These are phyloP conservation scores for Colletotrichum euphorbiae DNA, from an alignment of 2,329 filamentous ascomycete genomes.

Conservation along the genomic window DNA sequence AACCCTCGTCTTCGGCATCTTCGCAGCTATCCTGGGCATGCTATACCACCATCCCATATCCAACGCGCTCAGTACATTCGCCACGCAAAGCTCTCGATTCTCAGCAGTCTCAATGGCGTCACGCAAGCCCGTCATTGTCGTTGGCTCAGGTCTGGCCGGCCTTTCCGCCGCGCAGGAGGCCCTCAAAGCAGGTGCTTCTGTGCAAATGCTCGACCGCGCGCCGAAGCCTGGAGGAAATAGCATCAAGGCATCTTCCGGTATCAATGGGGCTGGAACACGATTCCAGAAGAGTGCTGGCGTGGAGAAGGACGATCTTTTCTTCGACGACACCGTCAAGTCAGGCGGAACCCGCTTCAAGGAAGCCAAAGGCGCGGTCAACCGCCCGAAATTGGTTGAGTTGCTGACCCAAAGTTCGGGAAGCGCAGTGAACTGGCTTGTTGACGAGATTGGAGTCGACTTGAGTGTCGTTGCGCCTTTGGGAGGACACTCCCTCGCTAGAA, in stretches of 20 bases:
- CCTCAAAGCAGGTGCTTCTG: constrained; percentile 61
- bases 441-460: constrained; percentile 69
- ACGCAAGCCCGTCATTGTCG: constrained; percentile 62
- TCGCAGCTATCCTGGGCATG: constrained; percentile 40
- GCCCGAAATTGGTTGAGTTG: constrained; percentile 59
- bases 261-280: constrained; percentile 70
- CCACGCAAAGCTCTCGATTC: neutral
- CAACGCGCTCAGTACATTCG: neutral
- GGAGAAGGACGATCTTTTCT: constrained; percentile 57
- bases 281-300: constrained; percentile 61
- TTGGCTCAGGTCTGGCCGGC: constrained; percentile 75
- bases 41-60: constrained; percentile 41
- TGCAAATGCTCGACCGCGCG: constrained; percentile 69
- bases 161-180: constrained; percentile 69
- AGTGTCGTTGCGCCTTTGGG: constrained; percentile 69
- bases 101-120: constrained; percentile 33
- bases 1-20: constrained; percentile 42
- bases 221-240: constrained; percentile 72
- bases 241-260: constrained; percentile 75
- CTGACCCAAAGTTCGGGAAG: constrained; percentile 60
- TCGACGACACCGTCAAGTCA: constrained; percentile 67
- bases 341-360: constrained; percentile 58
- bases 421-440: constrained; percentile 67
- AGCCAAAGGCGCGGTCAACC: constrained; percentile 45
- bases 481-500: constrained; percentile 67